Base-by-base conservation (phyloP, 2,329 filamentous ascomycete genomes). In the Cladosporium colombiae region DNA sequence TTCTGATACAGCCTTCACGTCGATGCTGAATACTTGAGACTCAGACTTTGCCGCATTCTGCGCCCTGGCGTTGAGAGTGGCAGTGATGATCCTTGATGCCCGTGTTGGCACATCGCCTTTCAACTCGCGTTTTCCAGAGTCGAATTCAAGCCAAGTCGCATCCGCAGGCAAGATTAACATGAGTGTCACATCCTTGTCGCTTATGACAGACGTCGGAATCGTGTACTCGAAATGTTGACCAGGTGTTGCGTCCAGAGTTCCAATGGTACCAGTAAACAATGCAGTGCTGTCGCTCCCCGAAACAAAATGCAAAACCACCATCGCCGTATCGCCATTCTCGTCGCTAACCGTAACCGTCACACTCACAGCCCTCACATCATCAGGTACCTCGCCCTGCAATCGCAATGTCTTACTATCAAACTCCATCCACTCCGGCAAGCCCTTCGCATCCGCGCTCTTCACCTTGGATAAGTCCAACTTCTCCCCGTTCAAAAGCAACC, bases 391-490 rank as follows among this genome's bases (percentile, higher is more conserved):
- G 2, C 92, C 93, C 35, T 79, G 82, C 7, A 96, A 77, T 0
- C 78, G 79, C 74, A 92, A 84, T 0, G 87, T 88, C 10, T 79
- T 71, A 2, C 83, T 78, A 71, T 95, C 83, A 62, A 95, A 85
- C 0, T 80, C 79, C 29, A 96, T 76, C 93, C 93, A 96, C 3
- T 79, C 73, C 0, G 92, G 91, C 14, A 88, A 75, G 29, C 84
- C 78, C 0, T 84, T 81, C 0, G 82, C 81, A 6, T 66, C 35
- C 8, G 87, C 81, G 0, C 82, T 81, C 16, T 74, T 72, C 35
- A 93, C 71, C 33, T 88, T 83, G 0, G 79, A 78, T 3, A 81
- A 75, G 4, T 77, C 76, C 2, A 88, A 78, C 1, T 80, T 74
- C 7, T 70, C 64, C n/a, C 75, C 75, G 66, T 81, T 78, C 6